Evolutionary conservation across 352 stramenopile genomes (phyloP).

Genomic region (Globisporangium nodosum): DNA sequence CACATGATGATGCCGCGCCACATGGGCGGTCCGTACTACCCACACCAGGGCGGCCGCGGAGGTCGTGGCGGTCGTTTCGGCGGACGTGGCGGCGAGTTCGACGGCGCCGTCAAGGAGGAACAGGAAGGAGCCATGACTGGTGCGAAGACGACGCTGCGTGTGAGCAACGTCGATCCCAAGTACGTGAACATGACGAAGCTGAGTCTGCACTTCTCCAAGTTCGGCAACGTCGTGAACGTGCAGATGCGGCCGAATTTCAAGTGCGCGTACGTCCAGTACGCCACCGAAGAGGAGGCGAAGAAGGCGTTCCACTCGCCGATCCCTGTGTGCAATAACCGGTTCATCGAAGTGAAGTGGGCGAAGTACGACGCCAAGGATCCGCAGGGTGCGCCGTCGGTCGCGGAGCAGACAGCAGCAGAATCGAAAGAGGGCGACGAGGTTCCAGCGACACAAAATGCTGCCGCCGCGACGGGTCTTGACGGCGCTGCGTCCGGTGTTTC

Average conservation of each 20-base stretch:
- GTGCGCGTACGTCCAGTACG: constrained; percentile 85
- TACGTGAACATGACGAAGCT: constrained; percentile 89
- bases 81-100: constrained; percentile 18
- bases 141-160: constrained; percentile 71
- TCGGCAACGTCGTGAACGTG: constrained; percentile 87
- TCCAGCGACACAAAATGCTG: constrained; percentile 1
- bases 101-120: constrained; percentile 24
- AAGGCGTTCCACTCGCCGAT: constrained; percentile 85
- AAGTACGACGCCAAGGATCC: constrained; percentile 73
- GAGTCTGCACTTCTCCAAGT: constrained; percentile 84
- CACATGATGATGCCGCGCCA: constrained; percentile 60
- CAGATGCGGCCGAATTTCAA: constrained; percentile 80
- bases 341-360: constrained; percentile 86
- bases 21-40: constrained; percentile 52
- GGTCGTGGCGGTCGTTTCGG: constrained; percentile 29
- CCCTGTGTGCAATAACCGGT: constrained; percentile 87
- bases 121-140: constrained; percentile 7
- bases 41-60: constrained; percentile 26
- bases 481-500: background rate
- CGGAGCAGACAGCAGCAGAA: constrained; percentile 29
- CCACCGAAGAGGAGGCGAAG: constrained; percentile 73
- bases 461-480: background rate
- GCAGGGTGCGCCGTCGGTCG: constrained; percentile 33
- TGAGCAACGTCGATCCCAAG: constrained; percentile 84
- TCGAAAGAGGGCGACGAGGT: constrained; percentile 28